Percentiles rank a stretch among this genome's conserved stretches.
phyloP scores from a whole-genome alignment of 2,329 filamentous ascomycete genomes.

The Botrytis squamosa region DNA sequence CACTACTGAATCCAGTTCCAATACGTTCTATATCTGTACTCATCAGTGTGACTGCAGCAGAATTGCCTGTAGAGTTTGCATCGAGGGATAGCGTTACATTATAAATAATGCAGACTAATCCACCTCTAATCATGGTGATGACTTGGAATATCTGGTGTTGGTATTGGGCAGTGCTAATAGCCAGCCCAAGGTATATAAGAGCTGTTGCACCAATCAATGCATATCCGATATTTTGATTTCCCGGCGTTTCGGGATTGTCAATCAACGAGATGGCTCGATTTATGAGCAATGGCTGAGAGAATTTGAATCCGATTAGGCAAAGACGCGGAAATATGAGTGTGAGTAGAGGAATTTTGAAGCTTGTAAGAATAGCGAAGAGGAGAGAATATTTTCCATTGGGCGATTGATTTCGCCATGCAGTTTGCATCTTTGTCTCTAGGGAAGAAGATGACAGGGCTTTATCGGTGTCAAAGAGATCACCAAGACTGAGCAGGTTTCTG shows the following conservation, averaged over 20 bases:
- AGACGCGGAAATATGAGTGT: slow-evolving; percentile 26
- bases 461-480: slow-evolving; percentile 32
- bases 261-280: slow-evolving; percentile 20
- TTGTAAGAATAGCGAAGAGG: background rate
- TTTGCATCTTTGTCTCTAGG: slow-evolving; percentile 4
- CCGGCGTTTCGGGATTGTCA: background rate
- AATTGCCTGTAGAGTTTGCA: slow-evolving; percentile 28
- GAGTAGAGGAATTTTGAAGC: slow-evolving; percentile 21
- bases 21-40: slow-evolving; percentile 41
- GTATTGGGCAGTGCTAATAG: slow-evolving; percentile 25
- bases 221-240: slow-evolving; percentile 18
- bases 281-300: slow-evolving; percentile 23
- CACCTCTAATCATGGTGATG: slow-evolving; percentile 32
- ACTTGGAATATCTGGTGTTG: slow-evolving; percentile 29
- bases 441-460: slow-evolving; percentile 16
- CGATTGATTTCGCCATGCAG: background rate
- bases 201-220: slow-evolving; percentile 23
- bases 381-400: background rate
- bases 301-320: slow-evolving; percentile 25
- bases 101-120: slow-evolving; percentile 34
- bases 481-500: slow-evolving; percentile 31
- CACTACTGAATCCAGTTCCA: slow-evolving; percentile 27
- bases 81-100: slow-evolving; percentile 31
- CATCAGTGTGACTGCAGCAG: slow-evolving; percentile 44
- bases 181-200: slow-evolving; percentile 25